Conservation (phyloP, 768 basidiomycete species). For the Ephemerocybe angulata region DNA sequence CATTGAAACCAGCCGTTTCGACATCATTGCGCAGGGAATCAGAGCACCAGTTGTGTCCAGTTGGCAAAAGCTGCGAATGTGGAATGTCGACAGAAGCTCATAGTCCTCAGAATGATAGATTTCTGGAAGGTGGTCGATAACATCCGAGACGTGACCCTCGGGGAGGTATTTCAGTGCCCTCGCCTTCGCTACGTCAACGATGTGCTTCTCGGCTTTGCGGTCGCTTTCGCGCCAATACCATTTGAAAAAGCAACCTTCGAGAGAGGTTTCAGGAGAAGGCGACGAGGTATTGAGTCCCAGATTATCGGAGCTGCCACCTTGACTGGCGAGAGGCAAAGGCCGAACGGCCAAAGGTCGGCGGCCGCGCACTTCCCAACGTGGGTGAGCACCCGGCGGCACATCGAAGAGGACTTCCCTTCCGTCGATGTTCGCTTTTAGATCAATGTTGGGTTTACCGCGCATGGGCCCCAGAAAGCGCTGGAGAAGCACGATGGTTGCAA, state of each 20-base stretch:
- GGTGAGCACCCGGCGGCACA: not conserved
- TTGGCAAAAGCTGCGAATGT: slow-evolving; percentile 4
- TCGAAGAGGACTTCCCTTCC: not conserved
- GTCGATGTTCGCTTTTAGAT: not conserved
- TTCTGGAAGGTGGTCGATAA: slow-evolving; percentile 7
- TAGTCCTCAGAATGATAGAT: not conserved
- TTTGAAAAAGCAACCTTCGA: slow-evolving; percentile 5
- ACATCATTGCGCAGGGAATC: not conserved
- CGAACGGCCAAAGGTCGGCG: not conserved
- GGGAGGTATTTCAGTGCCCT: not conserved
- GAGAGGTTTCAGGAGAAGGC: no score
- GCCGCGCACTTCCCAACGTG: not conserved
- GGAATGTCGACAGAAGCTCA: not conserved
- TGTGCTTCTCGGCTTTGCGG: not conserved
- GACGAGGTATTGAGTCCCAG: no score
- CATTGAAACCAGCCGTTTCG: not conserved
- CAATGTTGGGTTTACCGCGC: not conserved
- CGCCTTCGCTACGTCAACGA: slow-evolving; percentile 1
- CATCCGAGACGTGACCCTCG: not conserved
- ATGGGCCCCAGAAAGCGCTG: not conserved
- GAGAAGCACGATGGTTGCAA: not conserved
- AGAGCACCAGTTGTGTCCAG: not conserved
- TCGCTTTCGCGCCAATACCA: slow-evolving; percentile 10
- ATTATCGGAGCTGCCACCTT: no score
- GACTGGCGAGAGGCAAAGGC: not conserved